phyloP scores from a whole-genome alignment of 2,329 filamentous ascomycete species.

The Penicillium sp. region DNA sequence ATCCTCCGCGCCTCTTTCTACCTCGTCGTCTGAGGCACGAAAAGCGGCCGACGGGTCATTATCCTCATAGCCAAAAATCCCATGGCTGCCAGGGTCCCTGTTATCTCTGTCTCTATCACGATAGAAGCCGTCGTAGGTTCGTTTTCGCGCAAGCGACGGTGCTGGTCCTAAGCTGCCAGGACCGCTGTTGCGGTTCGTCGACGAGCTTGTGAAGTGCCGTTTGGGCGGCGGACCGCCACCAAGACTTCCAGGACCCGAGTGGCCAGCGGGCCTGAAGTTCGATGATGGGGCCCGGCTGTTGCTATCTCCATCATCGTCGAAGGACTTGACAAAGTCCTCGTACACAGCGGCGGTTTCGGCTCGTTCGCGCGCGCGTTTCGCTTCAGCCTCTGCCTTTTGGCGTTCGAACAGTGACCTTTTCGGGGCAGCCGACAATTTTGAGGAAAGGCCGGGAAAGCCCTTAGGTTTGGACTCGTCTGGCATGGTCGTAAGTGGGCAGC shows the following conservation, averaged over 20 bases:
- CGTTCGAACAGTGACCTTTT: constrained; percentile 87
- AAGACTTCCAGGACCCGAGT: constrained; percentile 27
- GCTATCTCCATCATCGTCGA: constrained; percentile 41
- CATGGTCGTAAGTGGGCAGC: constrained; percentile 23
- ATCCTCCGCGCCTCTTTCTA: constrained; percentile 36
- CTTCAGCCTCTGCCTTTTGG: constrained; percentile 83
- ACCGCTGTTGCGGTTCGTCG: constrained; percentile 44
- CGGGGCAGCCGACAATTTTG: constrained; percentile 72
- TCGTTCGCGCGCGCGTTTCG: constrained; percentile 77
- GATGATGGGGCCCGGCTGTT: constrained; percentile 17
- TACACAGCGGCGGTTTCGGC: constrained; percentile 84
- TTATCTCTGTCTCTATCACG: constrained; percentile 38
- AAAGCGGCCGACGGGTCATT: constrained; percentile 40
- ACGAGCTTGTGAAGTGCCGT: constrained; percentile 57
- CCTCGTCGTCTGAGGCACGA: constrained; percentile 41
- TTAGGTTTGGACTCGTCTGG: constrained; percentile 36
- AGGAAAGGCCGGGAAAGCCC: constrained; percentile 65
- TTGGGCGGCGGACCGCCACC: constrained; percentile 43
- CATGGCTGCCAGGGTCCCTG: constrained; percentile 20
- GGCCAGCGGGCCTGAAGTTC: constrained; percentile 25
- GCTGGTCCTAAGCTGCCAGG: constrained; percentile 47
- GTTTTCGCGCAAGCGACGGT: constrained; percentile 39
- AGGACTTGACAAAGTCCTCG: constrained; percentile 78
- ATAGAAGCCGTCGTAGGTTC: constrained; percentile 40
- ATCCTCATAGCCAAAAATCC: constrained; percentile 40